These are phyloP conservation scores for Streptanthus diversifolius DNA, from an alignment of 345 rosid genomes.

Conservation along the genomic window DNA sequence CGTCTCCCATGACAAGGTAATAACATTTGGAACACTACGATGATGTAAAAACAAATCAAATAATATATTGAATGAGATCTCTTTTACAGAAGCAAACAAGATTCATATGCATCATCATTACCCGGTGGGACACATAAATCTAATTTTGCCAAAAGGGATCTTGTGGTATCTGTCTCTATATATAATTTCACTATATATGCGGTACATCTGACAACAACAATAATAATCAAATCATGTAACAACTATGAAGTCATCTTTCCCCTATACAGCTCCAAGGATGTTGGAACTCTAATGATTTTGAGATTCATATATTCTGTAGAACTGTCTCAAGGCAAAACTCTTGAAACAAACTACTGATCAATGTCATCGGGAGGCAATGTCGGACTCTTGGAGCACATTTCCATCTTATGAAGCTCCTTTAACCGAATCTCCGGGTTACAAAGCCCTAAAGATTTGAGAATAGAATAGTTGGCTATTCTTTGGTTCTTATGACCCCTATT, in stretches of 20 bases:
- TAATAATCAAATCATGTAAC: constrained; percentile 25
- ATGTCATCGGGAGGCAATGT: constrained; percentile 57
- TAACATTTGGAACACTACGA: background rate
- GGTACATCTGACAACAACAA: constrained; percentile 16
- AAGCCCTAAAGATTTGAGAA: constrained; percentile 46
- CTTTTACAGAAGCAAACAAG: constrained; percentile 22
- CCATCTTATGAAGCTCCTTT: constrained; percentile 59
- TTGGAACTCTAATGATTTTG: constrained; percentile 22
- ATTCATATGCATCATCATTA: constrained; percentile 10
- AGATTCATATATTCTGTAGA: constrained; percentile 24
- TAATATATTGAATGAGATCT: constrained; percentile 16
- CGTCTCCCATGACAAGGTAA: background rate
- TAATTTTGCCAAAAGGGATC: constrained; percentile 22
- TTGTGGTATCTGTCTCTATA: constrained; percentile 18
- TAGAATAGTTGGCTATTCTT: background rate
- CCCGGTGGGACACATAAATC: background rate
- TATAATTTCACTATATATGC: constrained; percentile 20
- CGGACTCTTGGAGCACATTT: constrained; percentile 75
- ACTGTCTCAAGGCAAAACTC: background rate
- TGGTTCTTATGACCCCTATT: background rate
- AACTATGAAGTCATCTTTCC: constrained; percentile 29
- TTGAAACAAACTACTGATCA: constrained; percentile 20
- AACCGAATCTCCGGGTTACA: constrained; percentile 59
- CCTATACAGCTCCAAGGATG: constrained; percentile 29
- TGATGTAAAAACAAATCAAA: constrained; percentile 4